Conservation (phyloP, 371 early-diverging fungal species). For the Gilbertella persicaria region DNA sequence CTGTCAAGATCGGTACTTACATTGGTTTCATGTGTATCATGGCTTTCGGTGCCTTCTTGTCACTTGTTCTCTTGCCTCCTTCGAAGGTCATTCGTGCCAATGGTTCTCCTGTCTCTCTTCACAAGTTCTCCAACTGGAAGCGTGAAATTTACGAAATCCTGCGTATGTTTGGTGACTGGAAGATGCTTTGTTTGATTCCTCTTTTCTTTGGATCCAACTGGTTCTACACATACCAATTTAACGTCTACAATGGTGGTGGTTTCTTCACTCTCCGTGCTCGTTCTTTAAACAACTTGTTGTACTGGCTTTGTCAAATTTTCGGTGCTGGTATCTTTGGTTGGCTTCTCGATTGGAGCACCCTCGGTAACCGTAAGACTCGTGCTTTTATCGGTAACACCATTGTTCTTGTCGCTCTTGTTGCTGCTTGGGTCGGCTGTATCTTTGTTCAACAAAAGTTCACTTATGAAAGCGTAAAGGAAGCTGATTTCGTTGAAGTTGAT, state of each 20-base stretch:
- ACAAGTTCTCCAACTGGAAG: slow-evolving; percentile 58
- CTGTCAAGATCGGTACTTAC: slow-evolving; percentile 58
- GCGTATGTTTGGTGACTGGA: slow-evolving; percentile 63
- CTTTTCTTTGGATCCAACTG: slow-evolving; percentile 76
- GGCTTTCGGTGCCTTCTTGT: slow-evolving; percentile 59
- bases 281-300: slow-evolving; percentile 66
- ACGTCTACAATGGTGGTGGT: slow-evolving; percentile 42
- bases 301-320: slow-evolving; percentile 75
- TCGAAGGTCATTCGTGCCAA: slow-evolving; percentile 63
- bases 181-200: slow-evolving; percentile 66
- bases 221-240: slow-evolving; percentile 74
- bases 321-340: slow-evolving; percentile 59
- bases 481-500: slow-evolving; percentile 22
- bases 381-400: slow-evolving; percentile 58
- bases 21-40: slow-evolving; percentile 70
- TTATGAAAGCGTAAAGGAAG: slow-evolving; percentile 19
- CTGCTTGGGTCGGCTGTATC: slow-evolving; percentile 61
- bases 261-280: slow-evolving; percentile 64
- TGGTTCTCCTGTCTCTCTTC: slow-evolving; percentile 62
- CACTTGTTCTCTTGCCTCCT: slow-evolving; percentile 62
- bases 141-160: slow-evolving; percentile 57
- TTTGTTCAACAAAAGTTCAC: slow-evolving; percentile 57
- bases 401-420: slow-evolving; percentile 46
- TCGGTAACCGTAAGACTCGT: slow-evolving; percentile 51
- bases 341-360: slow-evolving; percentile 52